Evolutionary conservation across 257 asterid genomes (phyloP).

Genomic region (Voacanga thouarsii): DNA sequence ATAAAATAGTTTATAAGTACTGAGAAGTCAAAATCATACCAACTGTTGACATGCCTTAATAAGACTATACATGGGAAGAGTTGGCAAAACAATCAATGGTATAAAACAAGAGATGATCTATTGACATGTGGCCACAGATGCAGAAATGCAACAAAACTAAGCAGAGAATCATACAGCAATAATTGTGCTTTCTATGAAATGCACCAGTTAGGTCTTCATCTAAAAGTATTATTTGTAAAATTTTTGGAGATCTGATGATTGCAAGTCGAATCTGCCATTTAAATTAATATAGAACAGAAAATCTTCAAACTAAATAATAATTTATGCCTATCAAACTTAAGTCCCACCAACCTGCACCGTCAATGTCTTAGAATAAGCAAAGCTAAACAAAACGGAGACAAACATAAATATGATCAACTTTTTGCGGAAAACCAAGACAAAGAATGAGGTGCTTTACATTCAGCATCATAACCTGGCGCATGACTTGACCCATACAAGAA

Average conservation of each 20-base stretch:
- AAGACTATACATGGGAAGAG: background rate
- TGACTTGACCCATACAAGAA: too few relatives aligned
- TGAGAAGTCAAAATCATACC: background rate
- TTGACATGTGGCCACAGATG: background rate
- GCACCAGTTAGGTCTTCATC: background rate
- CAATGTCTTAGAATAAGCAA: background rate
- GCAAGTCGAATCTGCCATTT: background rate
- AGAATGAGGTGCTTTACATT: background rate
- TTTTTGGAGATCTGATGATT: background rate
- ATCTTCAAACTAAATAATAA: background rate
- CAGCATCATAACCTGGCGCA: background rate
- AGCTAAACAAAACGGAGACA: too few relatives aligned
- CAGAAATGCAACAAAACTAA: background rate
- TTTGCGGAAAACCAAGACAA: background rate
- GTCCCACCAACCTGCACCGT: background rate
- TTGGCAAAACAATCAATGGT: background rate
- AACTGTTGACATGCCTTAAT: background rate
- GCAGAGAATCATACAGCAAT: background rate
- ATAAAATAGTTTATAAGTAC: slow-evolving; percentile 2
- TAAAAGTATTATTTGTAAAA: background rate
- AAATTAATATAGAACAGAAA: background rate
- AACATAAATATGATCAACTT: background rate
- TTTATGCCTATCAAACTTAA: background rate
- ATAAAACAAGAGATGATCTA: too few relatives aligned
- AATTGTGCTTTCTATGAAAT: background rate